Percentiles rank a stretch among this genome's conserved stretches.
These are phyloP conservation scores for Kwoniella sp. DNA, from an alignment of 768 basidiomycete species.

Conservation along the genomic window DNA sequence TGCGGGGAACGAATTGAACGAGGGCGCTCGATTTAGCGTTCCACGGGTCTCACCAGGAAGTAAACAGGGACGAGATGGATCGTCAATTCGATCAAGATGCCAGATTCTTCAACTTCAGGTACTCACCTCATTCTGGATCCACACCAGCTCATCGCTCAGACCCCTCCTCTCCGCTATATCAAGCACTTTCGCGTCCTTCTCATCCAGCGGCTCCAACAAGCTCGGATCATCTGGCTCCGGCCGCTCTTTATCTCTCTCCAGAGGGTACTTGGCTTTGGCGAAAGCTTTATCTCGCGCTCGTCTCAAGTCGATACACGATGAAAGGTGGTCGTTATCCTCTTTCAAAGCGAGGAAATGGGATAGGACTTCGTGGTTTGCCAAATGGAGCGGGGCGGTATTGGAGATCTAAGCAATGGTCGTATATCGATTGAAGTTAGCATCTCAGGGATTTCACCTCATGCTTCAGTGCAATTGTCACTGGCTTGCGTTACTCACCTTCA, in stretches of 20 bases:
- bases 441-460: not conserved
- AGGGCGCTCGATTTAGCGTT: not conserved
- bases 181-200: conserved; percentile 68
- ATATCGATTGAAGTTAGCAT: not conserved
- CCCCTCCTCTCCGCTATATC: conserved; percentile 63
- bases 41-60: too few species aligned
- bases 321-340: conserved; percentile 58
- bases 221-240: conserved; percentile 13
- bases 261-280: conserved; percentile 23
- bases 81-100: too few species aligned
- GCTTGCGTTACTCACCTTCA: conserved; percentile 28
- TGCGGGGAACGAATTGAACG: conserved; percentile 49
- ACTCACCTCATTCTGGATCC: conserved; percentile 79
- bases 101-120: too few species aligned
- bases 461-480: not conserved
- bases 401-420: conserved; percentile 50
- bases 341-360: conserved; percentile 75
- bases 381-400: conserved; percentile 72
- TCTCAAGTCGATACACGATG: conserved; percentile 11
- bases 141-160: conserved; percentile 77
- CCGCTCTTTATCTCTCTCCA: conserved; percentile 29
- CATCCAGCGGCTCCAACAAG: conserved; percentile 26
- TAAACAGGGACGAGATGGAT: too few species aligned
- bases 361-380: conserved; percentile 87
- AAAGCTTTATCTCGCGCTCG: conserved; percentile 21